Base-by-base conservation (phyloP, 78 protist genomes). In the Dictyostelium citrinum region DNA sequence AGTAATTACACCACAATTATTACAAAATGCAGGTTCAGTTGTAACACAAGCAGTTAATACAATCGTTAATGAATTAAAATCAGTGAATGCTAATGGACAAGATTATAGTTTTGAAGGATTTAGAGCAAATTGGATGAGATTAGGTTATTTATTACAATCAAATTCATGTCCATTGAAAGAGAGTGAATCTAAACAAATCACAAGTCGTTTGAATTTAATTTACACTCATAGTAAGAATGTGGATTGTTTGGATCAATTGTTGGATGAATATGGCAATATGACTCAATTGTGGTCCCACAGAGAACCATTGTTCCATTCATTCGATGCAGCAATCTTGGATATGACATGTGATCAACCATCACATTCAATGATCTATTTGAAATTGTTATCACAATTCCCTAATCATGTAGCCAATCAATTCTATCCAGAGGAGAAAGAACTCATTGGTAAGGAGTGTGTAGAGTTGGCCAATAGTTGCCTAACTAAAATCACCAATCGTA, bases 351-450 rank as follows among this genome's bases (percentile, higher is more conserved):
- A 82, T 39, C 96, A 82, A 81, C 96, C 96, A 45, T 46, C 88
- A 11, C 95, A 95, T n/a, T 71, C 78, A 24, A 90, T 85, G 91
- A 68, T 70, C 45, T 85, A 46, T 61, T 31, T 95, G 29, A 72
- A 46, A 46, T 27, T 95, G 22, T 67, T 84, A 27, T 39, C 95
- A 11, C 86, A 86, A 33, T 95, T 95, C 94, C 88, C 96, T 1
- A 24, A 22, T 8, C 43, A 24, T 7, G 90, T 80, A 0, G 81
- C 85, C 24, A 95, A 82, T 3, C 83, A 35, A 35, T 86, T 46
- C 77, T 51, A 45, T 41, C 88, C 93, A 24, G 96, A 95, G 31
- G 96, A 95, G 61, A 90, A 86, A 35, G 93, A 95, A 31, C 35
- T 27, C 0, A 68, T 95, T 16, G 96, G 96, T 12, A 67, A 60